Evolutionary conservation across 2,329 filamentous ascomycete genomes (phyloP).

Genomic region (Fusarium guadeloupense): DNA sequence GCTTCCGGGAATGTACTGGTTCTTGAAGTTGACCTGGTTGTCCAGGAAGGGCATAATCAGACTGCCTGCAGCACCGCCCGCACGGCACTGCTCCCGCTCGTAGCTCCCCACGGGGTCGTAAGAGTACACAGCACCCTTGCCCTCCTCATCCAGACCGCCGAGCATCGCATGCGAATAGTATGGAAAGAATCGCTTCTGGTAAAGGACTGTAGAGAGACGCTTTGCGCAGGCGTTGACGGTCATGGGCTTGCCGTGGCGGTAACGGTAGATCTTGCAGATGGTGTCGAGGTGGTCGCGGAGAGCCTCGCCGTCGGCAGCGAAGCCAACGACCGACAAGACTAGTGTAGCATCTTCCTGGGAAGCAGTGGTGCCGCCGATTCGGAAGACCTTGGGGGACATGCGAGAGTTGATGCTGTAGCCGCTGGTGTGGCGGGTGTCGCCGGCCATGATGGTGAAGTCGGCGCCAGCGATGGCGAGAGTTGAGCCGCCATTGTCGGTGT

Average conservation of each 20-base stretch:
- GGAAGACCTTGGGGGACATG: conserved; percentile 95
- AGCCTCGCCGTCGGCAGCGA: conserved; percentile 92
- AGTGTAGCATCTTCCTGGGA: conserved; percentile 87
- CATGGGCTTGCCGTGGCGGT: conserved; percentile 98
- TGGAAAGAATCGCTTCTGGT: conserved; percentile 98
- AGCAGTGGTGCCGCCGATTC: conserved; percentile 89
- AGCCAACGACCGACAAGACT: conserved; percentile 92
- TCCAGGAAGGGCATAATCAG: conserved; percentile 99
- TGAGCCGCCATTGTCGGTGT: conserved; percentile 97
- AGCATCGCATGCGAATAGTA: conserved; percentile 98
- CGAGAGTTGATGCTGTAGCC: conserved; percentile 99
- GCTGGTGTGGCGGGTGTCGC: conserved; percentile 93
- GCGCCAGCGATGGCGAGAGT: conserved; percentile 93
- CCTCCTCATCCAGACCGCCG: conserved; percentile 92
- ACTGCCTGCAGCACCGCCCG: conserved; percentile 89
- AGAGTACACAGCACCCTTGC: conserved; percentile 92
- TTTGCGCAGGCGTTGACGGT: conserved; percentile 93
- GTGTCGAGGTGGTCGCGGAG: conserved; percentile 93
- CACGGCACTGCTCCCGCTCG: conserved; percentile 94
- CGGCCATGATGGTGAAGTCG: conserved; percentile 95
- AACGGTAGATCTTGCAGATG: conserved; percentile 98
- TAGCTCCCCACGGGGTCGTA: conserved; percentile 99
- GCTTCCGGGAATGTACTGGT: conserved; percentile 91
- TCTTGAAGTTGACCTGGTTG: conserved; percentile 99
- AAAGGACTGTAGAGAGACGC: conserved; percentile 92